These are phyloP conservation scores for Echinosophora koreensis DNA, from an alignment of 306 rosid genomes.

Conservation along the genomic window DNA sequence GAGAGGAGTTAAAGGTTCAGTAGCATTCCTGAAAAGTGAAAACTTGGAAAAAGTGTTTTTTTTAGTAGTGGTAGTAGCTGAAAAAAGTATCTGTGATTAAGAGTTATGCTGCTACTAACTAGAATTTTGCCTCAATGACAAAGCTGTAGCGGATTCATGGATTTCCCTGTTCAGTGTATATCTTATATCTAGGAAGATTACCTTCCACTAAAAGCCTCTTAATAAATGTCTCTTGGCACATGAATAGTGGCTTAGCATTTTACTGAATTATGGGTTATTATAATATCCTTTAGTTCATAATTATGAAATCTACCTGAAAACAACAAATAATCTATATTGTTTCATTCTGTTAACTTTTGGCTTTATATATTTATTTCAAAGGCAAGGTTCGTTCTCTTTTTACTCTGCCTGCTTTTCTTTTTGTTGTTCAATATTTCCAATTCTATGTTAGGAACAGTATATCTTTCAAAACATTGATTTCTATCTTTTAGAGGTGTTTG, in stretches of 20 bases:
- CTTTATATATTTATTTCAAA: neutral
- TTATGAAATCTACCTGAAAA: neutral
- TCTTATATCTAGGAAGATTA: slow-evolving; percentile 22
- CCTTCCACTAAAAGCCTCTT: neutral
- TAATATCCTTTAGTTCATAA: slow-evolving; percentile 1
- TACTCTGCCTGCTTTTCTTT: neutral
- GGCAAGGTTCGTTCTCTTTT: neutral
- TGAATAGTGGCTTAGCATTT: slow-evolving; percentile 13
- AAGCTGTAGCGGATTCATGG: slow-evolving; percentile 14
- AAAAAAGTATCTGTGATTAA: neutral
- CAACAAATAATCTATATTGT: neutral
- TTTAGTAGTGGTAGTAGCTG: slow-evolving; percentile 22
- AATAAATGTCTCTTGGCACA: neutral
- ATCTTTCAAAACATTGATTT: slow-evolving; percentile 33
- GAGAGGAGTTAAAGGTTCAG: slow-evolving; percentile 2
- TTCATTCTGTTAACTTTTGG: slow-evolving; percentile 7
- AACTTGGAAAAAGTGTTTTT: slow-evolving; percentile 3
- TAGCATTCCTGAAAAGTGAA: slow-evolving; percentile 2
- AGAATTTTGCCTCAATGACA: neutral
- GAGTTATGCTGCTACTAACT: neutral
- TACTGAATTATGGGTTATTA: slow-evolving; percentile 16
- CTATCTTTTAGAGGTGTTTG: slow-evolving; percentile 6
- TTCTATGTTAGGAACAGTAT: neutral
- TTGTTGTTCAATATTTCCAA: neutral
- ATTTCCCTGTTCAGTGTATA: slow-evolving; percentile 22